Base-by-base conservation (phyloP, 768 basidiomycete genomes). In the Obba rivulosa region DNA sequence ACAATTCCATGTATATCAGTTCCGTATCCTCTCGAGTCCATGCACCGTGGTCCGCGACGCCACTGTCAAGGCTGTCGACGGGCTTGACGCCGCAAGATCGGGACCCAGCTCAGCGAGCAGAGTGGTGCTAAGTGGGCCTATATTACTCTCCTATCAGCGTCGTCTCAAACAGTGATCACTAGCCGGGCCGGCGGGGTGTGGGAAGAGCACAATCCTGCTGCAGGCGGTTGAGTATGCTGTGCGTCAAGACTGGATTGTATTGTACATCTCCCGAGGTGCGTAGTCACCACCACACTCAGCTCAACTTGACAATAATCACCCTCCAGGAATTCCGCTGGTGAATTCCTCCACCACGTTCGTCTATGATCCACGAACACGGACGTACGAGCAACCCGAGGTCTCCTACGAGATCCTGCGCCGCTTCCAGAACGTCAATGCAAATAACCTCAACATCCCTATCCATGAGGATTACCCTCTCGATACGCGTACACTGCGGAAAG, bases 211-310 rank as follows among this genome's bases (percentile, higher is more conserved):
- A 51, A 63, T 88, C 8, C 66, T 95, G 24, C 69, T 93, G 8
- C 92, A 96, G 63, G 76, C 85, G 0, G 80, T 88, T 0, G 74
- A 85, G 34, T 82, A 89, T 53, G 83, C 81, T 28, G 57, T 75
- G 9, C 65, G 74, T 2, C 74, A 78, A 18, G 76, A 77, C 22
- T 93, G 90, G 87, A 75, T 94, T 18, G 88, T 92, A 16, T 65
- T 94, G 16, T 96, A 93, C 62, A 77, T 92, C 21, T 91, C 93
- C 3, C 74, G 85, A 67, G 80, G 90, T 88, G 25, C 41, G 74
- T 65, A 23, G 10, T 21, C 31, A 17, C 16, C 37, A 5, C 21
- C 7, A 2, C 9, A n/a, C 20, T 21, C 0, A 2, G 14, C 38
- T 34, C 3, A 1, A 17, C 14, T 3, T 18, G n/a, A 22, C 31